Percentiles rank a stretch among this genome's conserved stretches.
Conservation (phyloP, 2,329 filamentous ascomycete species). For the Lanzia echinophila region DNA sequence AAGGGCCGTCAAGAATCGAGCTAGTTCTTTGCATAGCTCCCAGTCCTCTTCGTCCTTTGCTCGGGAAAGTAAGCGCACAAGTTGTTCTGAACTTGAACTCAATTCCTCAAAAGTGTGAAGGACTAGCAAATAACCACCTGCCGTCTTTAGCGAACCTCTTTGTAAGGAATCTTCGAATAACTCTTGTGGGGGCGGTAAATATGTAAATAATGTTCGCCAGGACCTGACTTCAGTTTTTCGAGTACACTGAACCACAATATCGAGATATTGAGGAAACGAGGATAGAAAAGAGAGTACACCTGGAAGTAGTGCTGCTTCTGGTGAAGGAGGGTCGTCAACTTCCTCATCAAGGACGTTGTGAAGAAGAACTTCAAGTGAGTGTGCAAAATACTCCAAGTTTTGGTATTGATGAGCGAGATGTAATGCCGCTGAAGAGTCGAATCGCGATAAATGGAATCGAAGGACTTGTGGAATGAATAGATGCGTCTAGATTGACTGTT, state of each 20-base stretch:
- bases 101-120: constrained; percentile 75
- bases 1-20: constrained; percentile 88
- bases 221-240: constrained; percentile 93
- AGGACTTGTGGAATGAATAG: constrained; percentile 87
- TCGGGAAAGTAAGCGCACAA: constrained; percentile 71
- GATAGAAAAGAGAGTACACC: constrained; percentile 58
- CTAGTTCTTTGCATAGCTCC: constrained; percentile 92
- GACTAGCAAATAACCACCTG: constrained; percentile 91
- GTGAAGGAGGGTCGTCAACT: constrained; percentile 64
- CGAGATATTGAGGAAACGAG: constrained; percentile 78
- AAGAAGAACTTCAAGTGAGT: constrained; percentile 84
- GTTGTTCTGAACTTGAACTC: constrained; percentile 63
- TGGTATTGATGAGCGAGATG: constrained; percentile 80
- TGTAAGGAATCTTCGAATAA: constrained; percentile 89
- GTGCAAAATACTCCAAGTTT: constrained; percentile 82
- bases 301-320: constrained; percentile 58
- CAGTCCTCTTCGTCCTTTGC: constrained; percentile 84
- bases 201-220: constrained; percentile 89
- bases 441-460: constrained; percentile 67
- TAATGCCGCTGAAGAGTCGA: constrained; percentile 73
- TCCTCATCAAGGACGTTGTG: constrained; percentile 94
- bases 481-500: constrained; percentile 59
- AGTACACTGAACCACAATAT: constrained; percentile 94
- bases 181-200: constrained; percentile 82
- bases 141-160: constrained; percentile 83